Evolutionary conservation across 2,329 filamentous ascomycete species (phyloP), one percentile per base, ranked within the genome.

Genomic region (Thielaviopsis populi): DNA sequence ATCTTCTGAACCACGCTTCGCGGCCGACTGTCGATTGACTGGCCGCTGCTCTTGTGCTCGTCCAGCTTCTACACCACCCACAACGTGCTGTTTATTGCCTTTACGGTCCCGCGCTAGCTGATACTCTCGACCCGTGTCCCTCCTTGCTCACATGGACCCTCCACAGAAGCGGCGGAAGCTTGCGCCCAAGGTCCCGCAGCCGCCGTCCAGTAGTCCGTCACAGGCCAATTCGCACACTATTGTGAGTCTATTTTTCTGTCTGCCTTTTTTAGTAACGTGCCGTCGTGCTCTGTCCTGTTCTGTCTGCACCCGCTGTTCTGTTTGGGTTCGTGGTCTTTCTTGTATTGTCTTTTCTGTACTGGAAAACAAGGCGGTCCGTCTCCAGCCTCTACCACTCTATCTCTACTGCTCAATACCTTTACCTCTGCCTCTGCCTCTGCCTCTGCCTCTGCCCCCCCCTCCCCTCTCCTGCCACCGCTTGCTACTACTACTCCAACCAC

Each of bases 121-220:
- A 22, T 10, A 41, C 46, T 11, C 41, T 42, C 42, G 27, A 58
- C 43, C 15, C 46, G 58, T 33, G 37, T 41, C 22, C 33, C 43
- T 11, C 19, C 46, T 50, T 50, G 46, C 46, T 15, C 22, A 71
- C 69, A 77, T 77, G 75, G 75, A 77, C 71, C 75, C 74, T 67
- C 74, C 73, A 56, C 74, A 68, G 66, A 77, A 77, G 67, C 74
- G 74, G 70, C 73, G 75, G 69, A 76, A 76, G 71, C 71, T 77
- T 71, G 75, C 75, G 69, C 75, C 75, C 42, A 77, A 76, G 68
- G 73, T 62, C 17, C 56, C 64, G 48, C 64, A 63, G 37, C 42
- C 63, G 8, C 33, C 59, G 22, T 33, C 64, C 27, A 66, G 37
- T 37, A 63, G 64, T 24, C 64, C 64, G 27, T 58, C 64, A 22